Base-by-base conservation (phyloP, 2,329 filamentous ascomycete genomes). In the Onygenales sp. region DNA sequence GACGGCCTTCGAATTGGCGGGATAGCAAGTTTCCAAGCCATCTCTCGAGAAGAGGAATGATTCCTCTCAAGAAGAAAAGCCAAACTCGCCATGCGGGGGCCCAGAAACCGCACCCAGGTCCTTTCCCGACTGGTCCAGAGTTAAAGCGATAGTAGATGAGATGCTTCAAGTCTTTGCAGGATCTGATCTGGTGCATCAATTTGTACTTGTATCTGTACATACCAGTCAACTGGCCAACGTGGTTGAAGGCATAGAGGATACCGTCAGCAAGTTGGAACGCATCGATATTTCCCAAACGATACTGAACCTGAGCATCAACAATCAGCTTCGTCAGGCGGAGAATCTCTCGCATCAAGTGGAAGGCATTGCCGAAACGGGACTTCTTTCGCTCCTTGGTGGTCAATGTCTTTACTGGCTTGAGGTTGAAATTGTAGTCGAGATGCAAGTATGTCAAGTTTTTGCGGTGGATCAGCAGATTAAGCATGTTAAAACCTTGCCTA, bases 201-300 rank as follows among this genome's bases (percentile, higher is more conserved):
- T 98, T 98, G 77, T 98, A 98, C 78, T 98, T 98, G 81, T 98
- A 98, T 56, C 93, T 87, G 74, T 98, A 98, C 93, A 98, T 98
- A 68, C 93, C 93, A 13, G 93, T 98, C 57, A 98, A 77, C 71
- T 98, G 94, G 57, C 93, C 93, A 54, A 98, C 93, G 63, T 98
- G 93, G 73, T 98, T 98, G 76, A 98, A 98, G 14, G 93, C 94
- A 63, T 98, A 98, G n/a, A 97, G 77, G 54, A 98, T 98, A 70
- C 93, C 93, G 70, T 98, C 93, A 3, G 93, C 93, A 59, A 98
- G 84, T 70, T 98, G 93, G 77, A 98, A 98, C 39, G 94, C 93
- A 70, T 98, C 93, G 58, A 98, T 97, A 65, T 98, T 98, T 55
- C 94, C 94, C 40, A 98, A 77, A 32, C 93, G 86, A 67, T 97